These are phyloP conservation scores for Oryza meridionalis DNA, from an alignment of 176 grass and related monocot genomes.

Conservation along the genomic window DNA sequence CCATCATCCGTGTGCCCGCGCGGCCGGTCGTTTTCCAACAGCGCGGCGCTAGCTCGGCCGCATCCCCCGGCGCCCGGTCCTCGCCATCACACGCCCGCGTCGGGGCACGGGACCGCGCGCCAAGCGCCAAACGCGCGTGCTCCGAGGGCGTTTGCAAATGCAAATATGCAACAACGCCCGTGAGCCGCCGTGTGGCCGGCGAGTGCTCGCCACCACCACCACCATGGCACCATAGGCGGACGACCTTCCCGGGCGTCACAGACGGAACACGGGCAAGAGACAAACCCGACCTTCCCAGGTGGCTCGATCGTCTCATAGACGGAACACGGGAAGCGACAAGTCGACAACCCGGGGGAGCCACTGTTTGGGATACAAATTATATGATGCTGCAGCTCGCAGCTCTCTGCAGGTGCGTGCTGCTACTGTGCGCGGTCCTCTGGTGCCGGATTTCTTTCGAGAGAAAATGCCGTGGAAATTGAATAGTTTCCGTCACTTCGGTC, in stretches of 20 bases:
- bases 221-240: too few relatives aligned
- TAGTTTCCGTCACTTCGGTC: neutral
- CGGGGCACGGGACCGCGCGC: slow-evolving; percentile 31
- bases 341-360: too few relatives aligned
- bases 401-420: neutral
- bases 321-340: too few relatives aligned
- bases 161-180: neutral
- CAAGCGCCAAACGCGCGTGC: slow-evolving; percentile 24
- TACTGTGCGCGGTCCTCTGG: neutral
- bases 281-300: neutral
- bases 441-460: neutral
- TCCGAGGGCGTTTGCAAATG: neutral
- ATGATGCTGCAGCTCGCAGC: neutral
- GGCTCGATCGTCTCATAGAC: too few relatives aligned
- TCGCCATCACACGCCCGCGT: neutral
- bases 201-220: neutral
- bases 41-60: slow-evolving; percentile 7
- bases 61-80: neutral
- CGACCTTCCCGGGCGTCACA: too few relatives aligned
- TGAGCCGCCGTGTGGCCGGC: slow-evolving; percentile 21
- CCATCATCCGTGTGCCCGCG: too few relatives aligned
- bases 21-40: slow-evolving; percentile 39
- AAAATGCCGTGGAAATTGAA: neutral
- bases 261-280: too few relatives aligned
- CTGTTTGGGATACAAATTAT: neutral